Evolutionary conservation across 2,329 filamentous ascomycete genomes (phyloP).

Genomic region (Microcera coccophila): DNA sequence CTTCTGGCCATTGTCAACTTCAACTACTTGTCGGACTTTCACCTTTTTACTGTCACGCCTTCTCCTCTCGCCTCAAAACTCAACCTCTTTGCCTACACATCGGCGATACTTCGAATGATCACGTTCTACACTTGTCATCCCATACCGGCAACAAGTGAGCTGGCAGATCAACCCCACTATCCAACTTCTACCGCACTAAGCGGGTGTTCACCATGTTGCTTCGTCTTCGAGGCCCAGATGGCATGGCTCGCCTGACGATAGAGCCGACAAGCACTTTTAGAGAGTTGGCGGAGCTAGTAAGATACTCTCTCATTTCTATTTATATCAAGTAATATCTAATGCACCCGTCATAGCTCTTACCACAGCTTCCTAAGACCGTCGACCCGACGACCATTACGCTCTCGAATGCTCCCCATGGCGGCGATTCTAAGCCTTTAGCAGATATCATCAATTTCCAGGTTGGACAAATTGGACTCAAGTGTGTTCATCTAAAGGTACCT

Average conservation of each 20-base stretch:
- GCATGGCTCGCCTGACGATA: conserved; percentile 81
- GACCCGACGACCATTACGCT: conserved; percentile 57
- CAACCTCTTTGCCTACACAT: no score
- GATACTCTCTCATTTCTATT: background rate
- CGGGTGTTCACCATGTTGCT: conserved; percentile 62
- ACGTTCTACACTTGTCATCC: no score
- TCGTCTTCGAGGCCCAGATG: conserved; percentile 84
- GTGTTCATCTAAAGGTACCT: conserved; percentile 26
- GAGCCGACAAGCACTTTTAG: conserved; percentile 70
- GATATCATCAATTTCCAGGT: conserved; percentile 57
- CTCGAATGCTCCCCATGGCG: conserved; percentile 57
- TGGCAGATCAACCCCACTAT: background rate
- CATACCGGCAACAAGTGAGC: no score
- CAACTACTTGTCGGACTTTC: conserved; percentile 4
- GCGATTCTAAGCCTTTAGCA: conserved; percentile 54
- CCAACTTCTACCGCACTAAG: conserved; percentile 2
- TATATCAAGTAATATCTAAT: conserved; percentile 14
- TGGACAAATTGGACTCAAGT: conserved; percentile 58
- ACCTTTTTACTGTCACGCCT: background rate
- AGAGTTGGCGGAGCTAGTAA: conserved; percentile 53
- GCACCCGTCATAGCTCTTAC: conserved; percentile 47
- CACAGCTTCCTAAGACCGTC: conserved; percentile 58
- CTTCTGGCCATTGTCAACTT: conserved; percentile 4
- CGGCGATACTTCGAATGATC: no score
- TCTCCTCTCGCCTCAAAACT: no score